Conservation (phyloP, 2,329 filamentous ascomycete species). For the Coniochaeta prunicola region DNA sequence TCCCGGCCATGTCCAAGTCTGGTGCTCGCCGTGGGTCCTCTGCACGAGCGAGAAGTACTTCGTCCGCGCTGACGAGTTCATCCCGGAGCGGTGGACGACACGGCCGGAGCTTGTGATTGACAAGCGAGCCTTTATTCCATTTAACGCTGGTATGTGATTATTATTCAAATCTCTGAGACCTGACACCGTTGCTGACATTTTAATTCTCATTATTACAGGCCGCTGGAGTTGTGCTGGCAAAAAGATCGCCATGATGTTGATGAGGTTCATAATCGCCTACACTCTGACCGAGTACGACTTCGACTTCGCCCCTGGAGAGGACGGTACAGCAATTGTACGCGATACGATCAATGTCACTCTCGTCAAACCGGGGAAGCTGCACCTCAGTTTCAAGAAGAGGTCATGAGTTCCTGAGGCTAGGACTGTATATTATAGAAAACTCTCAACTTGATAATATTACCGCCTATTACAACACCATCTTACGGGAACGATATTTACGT, state of each 20-base stretch:
- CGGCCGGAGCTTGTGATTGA: not conserved
- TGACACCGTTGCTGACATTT: not conserved
- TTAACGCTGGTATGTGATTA: not conserved
- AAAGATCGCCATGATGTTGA: slow-evolving; percentile 26
- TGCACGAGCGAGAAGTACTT: slow-evolving; percentile 1
- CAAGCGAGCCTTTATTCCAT: slow-evolving; percentile 1
- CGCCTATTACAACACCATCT: too few species aligned
- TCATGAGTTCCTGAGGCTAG: not conserved
- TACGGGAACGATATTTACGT: too few species aligned
- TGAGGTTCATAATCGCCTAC: slow-evolving; percentile 12
- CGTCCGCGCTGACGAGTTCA: not conserved
- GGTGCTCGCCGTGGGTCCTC: not conserved
- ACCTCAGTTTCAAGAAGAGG: slow-evolving; percentile 7
- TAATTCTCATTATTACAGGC: slow-evolving; percentile 11
- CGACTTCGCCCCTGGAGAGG: slow-evolving; percentile 11
- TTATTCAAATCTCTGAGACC: not conserved
- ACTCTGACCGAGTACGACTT: slow-evolving; percentile 12
- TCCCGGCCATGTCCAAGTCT: not conserved
- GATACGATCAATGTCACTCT: slow-evolving; percentile 5
- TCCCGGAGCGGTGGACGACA: slow-evolving; percentile 3
- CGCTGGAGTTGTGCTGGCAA: slow-evolving; percentile 27
- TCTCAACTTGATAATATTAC: too few species aligned
- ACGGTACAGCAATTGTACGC: slow-evolving; percentile 5
- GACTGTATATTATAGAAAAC: too few species aligned
- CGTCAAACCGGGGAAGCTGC: slow-evolving; percentile 8